phyloP scores from a whole-genome alignment of 176 grass and related monocot species.

The Pharus latifolius region DNA sequence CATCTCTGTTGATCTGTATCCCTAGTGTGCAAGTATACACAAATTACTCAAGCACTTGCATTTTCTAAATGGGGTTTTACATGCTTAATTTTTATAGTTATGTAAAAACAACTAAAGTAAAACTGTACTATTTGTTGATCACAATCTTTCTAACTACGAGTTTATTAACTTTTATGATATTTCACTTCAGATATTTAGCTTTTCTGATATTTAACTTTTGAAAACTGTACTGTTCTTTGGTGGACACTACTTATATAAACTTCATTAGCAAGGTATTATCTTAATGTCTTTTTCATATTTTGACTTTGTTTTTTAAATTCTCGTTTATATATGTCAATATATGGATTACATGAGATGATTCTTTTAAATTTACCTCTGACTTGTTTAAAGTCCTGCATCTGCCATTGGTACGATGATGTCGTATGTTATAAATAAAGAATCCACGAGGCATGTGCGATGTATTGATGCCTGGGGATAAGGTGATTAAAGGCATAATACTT shows the following conservation, averaged over 20 bases:
- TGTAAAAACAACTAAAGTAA: background rate
- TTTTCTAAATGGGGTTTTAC: background rate
- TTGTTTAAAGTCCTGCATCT: too few relatives aligned
- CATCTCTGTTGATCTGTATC: background rate
- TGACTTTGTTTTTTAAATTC: too few relatives aligned
- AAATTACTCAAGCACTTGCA: background rate
- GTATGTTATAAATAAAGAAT: background rate
- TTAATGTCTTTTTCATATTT: too few relatives aligned
- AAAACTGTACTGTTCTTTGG: too few relatives aligned
- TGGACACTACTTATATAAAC: too few relatives aligned
- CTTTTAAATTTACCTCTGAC: too few relatives aligned
- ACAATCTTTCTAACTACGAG: background rate
- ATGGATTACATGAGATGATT: too few relatives aligned
- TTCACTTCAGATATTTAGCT: too few relatives aligned
- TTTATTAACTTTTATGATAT: background rate
- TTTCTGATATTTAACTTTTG: background rate
- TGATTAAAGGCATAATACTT: too few relatives aligned
- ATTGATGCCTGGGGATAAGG: background rate
- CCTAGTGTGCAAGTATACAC: conserved; percentile 19
- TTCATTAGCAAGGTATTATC: too few relatives aligned
- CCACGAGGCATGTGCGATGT: background rate
- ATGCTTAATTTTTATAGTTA: background rate
- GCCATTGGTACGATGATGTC: background rate
- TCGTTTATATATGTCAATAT: too few relatives aligned
- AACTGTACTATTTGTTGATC: background rate